Percentiles rank a stretch among this genome's conserved stretches.
phyloP scores from a whole-genome alignment of 306 rosid genomes.

The Boehmeria nivea region DNA sequence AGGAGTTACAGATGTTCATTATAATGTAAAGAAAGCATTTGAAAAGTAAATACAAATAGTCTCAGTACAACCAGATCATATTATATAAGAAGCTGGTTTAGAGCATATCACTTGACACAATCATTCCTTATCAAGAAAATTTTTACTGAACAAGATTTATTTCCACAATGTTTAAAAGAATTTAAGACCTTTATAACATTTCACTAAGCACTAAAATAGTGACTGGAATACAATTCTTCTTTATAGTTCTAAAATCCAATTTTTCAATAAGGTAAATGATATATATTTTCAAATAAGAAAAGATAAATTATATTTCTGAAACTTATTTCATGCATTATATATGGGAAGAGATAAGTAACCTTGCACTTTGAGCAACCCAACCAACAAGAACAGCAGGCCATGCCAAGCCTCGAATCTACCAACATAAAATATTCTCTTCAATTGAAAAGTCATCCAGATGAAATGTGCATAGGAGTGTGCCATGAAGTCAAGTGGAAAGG shows the following conservation, averaged over 20 bases:
- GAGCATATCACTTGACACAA: too few species aligned
- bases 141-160: too few species aligned
- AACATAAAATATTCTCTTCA: constrained; percentile 21
- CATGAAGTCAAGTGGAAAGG: too few species aligned
- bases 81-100: constrained; percentile 1
- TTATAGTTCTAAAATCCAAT: too few species aligned
- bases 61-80: not conserved
- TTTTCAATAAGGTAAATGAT: too few species aligned
- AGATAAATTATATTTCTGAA: too few species aligned
- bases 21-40: not conserved
- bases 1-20: constrained; percentile 7
- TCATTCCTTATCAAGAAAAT: too few species aligned
- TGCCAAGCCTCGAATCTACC: constrained; percentile 74
- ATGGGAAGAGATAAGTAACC: constrained; percentile 35
- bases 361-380: constrained; percentile 75
- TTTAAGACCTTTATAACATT: too few species aligned
- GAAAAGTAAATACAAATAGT: constrained; percentile 2
- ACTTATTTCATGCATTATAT: too few species aligned
- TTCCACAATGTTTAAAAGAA: too few species aligned
- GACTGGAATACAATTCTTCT: not conserved
- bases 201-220: not conserved
- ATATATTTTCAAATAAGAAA: too few species aligned
- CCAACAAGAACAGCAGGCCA: constrained; percentile 80
- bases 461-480: not conserved
- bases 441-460: constrained; percentile 13